Percentiles rank a stretch among this genome's conserved stretches.
These are phyloP conservation scores for Fusarium zealandicum DNA, from an alignment of 2,329 filamentous ascomycete species.

Conservation along the genomic window DNA sequence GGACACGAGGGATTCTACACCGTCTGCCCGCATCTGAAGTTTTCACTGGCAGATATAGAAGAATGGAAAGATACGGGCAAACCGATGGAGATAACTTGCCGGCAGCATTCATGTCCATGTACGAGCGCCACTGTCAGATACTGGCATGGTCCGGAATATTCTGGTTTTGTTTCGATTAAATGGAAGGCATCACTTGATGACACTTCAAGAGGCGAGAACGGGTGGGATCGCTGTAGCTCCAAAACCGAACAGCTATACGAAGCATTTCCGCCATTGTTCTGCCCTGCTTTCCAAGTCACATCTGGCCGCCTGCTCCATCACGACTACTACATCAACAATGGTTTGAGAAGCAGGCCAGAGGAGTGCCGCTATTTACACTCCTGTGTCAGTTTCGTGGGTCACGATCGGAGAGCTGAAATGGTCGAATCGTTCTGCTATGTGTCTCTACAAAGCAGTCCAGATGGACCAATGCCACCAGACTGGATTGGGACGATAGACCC, in stretches of 20 bases:
- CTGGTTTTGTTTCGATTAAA: neutral
- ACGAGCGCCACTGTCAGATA: neutral
- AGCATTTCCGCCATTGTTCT: neutral
- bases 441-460: too few relatives aligned
- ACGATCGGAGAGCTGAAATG: too few relatives aligned
- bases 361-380: too few relatives aligned
- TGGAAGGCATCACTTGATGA: neutral
- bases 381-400: too few relatives aligned
- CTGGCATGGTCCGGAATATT: too few relatives aligned
- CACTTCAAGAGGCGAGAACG: neutral
- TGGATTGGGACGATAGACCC: too few relatives aligned
- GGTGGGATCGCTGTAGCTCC: neutral
- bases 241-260: neutral
- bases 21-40: neutral
- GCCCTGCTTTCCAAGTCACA: neutral
- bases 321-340: too few relatives aligned
- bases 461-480: too few relatives aligned
- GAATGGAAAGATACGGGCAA: neutral
- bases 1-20: neutral
- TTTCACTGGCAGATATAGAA: neutral
- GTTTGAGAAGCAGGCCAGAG: too few relatives aligned
- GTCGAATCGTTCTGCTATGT: too few relatives aligned
- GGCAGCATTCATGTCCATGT: neutral
- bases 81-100: neutral
- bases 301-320: neutral